Evolutionary conservation across 2,329 filamentous ascomycete genomes (phyloP), one percentile per base, ranked within the genome.

Genomic region (Claviceps paspali): DNA sequence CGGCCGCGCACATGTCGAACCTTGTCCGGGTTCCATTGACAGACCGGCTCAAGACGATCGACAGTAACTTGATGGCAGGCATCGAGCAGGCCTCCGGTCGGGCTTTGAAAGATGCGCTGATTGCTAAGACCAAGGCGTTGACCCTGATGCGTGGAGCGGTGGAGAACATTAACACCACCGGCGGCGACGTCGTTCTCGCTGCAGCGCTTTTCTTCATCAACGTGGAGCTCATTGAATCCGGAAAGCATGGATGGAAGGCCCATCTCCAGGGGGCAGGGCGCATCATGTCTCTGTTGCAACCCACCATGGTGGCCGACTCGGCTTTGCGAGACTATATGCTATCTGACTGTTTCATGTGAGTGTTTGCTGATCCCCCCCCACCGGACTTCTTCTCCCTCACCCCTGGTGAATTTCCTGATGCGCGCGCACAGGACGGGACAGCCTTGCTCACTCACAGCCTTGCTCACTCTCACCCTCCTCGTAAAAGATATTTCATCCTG

Each of bases 131-230:
- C 38, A 57, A 62, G 40, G 64, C 64, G 2, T 52, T 67, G 21
- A 51, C 51, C 2, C 53, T 65, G 34, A 57, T 68, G 45, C 56
- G 53, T 12, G 38, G 47, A 2, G 64, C 62, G 3, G 41, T 68
- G 17, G 52, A 57, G 35, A 48, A 57, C 14, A 51, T 63, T 8
- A 52, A 57, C 8, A 50, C 53, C 3, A 52, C 55, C 2, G 57
- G 55, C 11, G 54, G 54, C 11, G 61, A 64, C 31, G 55, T 63
- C 8, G 51, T 66, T 3, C 53, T 68, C 3, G 61, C 65, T 1
- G 61, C 65, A 0, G 61, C 64, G 3, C 52, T 67, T 14, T 67
- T 68, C 47, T 62, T 68, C 44, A 55, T 70, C 51, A 65, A 68
- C 42, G 54, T 68, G 35, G 62, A 70, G 49, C 52, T 68, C 33